Percentiles rank a stretch among this genome's conserved stretches.
Evolutionary conservation across 164 flowering plant species (phyloP).

Genomic region (Akebia trifoliata): DNA sequence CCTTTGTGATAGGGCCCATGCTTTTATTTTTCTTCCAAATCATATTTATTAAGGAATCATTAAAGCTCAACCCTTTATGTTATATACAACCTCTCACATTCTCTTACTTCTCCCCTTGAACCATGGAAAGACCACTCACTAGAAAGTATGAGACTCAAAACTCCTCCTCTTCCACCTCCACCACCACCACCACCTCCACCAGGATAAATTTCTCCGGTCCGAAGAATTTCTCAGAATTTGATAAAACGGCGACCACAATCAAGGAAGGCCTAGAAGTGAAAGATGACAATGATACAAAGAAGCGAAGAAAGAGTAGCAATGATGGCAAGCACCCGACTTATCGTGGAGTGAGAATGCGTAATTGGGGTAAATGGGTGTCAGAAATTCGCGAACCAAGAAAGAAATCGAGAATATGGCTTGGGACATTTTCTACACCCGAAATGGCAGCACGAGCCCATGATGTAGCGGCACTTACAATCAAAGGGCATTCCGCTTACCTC

Average conservation of each 20-base stretch:
- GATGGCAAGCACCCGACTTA: slow-evolving; percentile 31
- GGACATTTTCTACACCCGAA: too few relatives aligned
- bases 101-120: background rate
- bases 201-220: too few relatives aligned
- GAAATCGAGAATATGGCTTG: too few relatives aligned
- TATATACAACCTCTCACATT: background rate
- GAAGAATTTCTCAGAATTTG: background rate
- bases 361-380: slow-evolving; percentile 62
- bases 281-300: slow-evolving; percentile 8
- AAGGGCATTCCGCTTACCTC: slow-evolving; percentile 44
- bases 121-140: slow-evolving; percentile 5
- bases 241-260: background rate
- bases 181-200: slow-evolving; percentile 12
- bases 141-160: background rate
- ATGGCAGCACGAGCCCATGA: too few relatives aligned
- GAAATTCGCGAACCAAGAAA: slow-evolving; percentile 55
- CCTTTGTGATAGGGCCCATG: too few relatives aligned
- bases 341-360: slow-evolving; percentile 48
- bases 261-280: background rate
- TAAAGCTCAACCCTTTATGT: slow-evolving; percentile 7
- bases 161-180: slow-evolving; percentile 6
- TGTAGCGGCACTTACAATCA: slow-evolving; percentile 37
- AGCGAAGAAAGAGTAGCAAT: slow-evolving; percentile 6
- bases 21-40: background rate
- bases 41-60: slow-evolving; percentile 7